Percentiles rank a stretch among this genome's conserved stretches.
Conservation (phyloP, 495 filamentous ascomycete species). For the Neurospora sublineolata region DNA sequence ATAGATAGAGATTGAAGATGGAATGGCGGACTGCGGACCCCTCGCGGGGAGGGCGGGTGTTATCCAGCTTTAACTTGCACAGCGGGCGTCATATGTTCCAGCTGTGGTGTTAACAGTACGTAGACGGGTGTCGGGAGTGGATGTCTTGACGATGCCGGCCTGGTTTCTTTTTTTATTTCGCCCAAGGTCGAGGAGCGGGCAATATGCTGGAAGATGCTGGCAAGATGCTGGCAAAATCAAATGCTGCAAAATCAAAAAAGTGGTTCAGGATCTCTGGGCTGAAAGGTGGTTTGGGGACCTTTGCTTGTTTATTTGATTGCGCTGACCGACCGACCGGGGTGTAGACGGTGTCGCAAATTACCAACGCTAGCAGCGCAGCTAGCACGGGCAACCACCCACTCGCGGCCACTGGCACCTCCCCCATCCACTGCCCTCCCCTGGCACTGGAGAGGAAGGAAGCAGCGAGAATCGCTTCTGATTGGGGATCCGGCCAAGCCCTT, state of each 20-base stretch:
- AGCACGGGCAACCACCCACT: neutral
- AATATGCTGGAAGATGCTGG: neutral
- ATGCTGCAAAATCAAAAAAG: neutral
- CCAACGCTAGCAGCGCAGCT: conserved; percentile 13
- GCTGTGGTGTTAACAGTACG: conserved; percentile 8
- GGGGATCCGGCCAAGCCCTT: neutral
- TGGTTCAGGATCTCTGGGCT: conserved; percentile 6
- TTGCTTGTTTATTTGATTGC: conserved; percentile 32
- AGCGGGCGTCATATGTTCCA: conserved; percentile 17
- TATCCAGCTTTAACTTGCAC: conserved; percentile 10
- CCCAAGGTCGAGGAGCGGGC: neutral
- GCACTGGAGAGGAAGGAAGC: neutral
- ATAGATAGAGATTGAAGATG: too few relatives aligned
- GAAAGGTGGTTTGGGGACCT: conserved; percentile 8
- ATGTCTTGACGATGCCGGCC: neutral
- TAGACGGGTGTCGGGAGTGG: neutral
- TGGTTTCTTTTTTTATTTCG: neutral
- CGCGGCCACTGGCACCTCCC: neutral
- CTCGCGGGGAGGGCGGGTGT: neutral
- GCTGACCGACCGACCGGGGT: conserved; percentile 6
- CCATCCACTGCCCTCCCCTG: conserved; percentile 15
- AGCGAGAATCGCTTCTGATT: neutral
- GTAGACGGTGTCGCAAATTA: conserved; percentile 23
- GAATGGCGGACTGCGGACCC: neutral
- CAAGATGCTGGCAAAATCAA: neutral